Percentiles rank a stretch among this genome's conserved stretches.
Conservation (phyloP, 2,329 filamentous ascomycete species). For the Calonectria crousiana region DNA sequence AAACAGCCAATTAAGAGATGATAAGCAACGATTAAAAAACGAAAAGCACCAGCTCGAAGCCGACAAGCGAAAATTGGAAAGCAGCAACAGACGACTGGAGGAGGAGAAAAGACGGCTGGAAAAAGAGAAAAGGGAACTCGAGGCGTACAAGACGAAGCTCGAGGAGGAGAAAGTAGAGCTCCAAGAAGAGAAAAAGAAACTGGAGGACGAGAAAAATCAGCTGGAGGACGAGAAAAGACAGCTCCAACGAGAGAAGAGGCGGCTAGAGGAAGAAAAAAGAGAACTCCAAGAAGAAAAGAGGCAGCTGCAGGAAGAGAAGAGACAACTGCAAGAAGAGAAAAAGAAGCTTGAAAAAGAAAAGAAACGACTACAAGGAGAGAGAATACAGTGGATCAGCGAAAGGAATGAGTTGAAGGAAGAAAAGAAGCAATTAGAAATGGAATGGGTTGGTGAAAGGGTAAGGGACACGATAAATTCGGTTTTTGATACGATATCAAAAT, state of each 20-base stretch:
- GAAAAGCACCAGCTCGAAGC: not conserved
- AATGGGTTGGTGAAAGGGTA: not conserved
- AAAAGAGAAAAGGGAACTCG: not conserved
- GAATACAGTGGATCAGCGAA: not conserved
- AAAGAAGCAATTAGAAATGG: not conserved
- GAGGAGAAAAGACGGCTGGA: not conserved
- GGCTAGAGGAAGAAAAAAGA: not conserved
- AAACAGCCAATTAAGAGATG: not conserved
- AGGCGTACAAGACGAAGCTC: not conserved
- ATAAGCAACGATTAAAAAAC: not conserved
- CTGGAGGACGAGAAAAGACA: not conserved
- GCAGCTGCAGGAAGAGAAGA: too few species aligned
- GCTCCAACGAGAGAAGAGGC: not conserved
- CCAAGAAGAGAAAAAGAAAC: not conserved
- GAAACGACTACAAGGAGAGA: not conserved
- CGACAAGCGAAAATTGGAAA: not conserved
- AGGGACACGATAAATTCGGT: not conserved
- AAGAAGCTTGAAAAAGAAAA: not conserved
- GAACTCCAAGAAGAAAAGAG: not conserved
- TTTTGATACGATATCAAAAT: not conserved
- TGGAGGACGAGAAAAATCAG: not conserved
- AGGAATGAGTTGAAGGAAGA: not conserved
- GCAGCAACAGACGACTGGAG: not conserved
- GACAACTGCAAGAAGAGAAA: not conserved
- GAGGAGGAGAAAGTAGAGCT: not conserved